Evolutionary conservation across 441 rosid species (phyloP).

Genomic region (Macaranga tanarius): DNA sequence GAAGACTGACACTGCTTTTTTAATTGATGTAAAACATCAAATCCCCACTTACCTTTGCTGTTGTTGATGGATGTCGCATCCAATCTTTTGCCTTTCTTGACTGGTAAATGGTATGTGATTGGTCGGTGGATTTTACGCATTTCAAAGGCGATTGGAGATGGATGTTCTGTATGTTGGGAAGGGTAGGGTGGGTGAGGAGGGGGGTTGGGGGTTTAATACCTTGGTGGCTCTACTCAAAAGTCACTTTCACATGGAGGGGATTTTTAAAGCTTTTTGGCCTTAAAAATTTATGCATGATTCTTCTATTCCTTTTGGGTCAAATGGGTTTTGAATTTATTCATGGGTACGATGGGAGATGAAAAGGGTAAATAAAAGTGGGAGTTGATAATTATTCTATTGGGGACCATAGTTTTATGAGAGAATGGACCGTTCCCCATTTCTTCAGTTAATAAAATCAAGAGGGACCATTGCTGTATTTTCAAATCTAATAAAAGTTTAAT

Average conservation of each 20-base stretch:
- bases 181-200: background rate
- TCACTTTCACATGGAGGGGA: constrained; percentile 5
- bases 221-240: background rate
- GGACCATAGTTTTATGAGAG: constrained; percentile 2
- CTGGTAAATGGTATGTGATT: background rate
- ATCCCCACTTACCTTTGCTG: background rate
- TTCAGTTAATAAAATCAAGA: background rate
- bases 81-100: background rate
- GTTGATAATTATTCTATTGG: background rate
- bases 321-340: constrained; percentile 5
- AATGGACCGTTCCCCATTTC: background rate
- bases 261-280: background rate
- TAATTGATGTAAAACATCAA: background rate
- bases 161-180: background rate
- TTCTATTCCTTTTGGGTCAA: constrained; percentile 7
- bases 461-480: background rate
- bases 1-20: constrained; percentile 36
- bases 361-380: background rate
- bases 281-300: background rate
- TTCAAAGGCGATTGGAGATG: background rate
- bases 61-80: constrained; percentile 7
- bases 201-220: background rate
- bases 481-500: background rate
- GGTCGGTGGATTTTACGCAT: constrained; percentile 1
- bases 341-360: background rate